Conservation (phyloP, 78 protist genomes). For the Capsaspora owczarzaki region DNA sequence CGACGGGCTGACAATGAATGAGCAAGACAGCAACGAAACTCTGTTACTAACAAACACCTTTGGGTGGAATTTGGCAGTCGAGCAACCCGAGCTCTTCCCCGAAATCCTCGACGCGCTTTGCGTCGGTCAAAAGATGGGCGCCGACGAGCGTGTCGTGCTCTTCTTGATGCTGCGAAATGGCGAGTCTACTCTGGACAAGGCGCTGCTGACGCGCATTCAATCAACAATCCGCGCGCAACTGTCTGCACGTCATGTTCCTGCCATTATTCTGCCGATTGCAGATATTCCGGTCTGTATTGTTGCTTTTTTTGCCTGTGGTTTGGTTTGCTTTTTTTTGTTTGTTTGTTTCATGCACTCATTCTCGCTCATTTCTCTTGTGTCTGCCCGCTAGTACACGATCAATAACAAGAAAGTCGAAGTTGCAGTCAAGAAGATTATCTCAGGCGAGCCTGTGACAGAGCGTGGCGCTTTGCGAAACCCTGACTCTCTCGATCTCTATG, state of each 20-base stretch:
- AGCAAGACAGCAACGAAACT: too few species aligned
- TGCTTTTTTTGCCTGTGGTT: neutral
- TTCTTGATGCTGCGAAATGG: slow-evolving; percentile 7
- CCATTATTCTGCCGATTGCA: slow-evolving; percentile 6
- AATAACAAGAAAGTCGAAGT: slow-evolving; percentile 52
- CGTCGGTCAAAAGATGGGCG: slow-evolving; percentile 27
- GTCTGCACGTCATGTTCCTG: slow-evolving; percentile 40
- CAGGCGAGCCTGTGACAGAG: neutral
- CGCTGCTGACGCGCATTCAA: neutral
- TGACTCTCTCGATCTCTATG: slow-evolving; percentile 1
- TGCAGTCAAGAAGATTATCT: slow-evolving; percentile 16
- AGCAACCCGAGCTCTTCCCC: neutral
- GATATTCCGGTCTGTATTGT: neutral
- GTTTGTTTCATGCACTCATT: neutral
- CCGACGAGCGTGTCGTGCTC: slow-evolving; percentile 37
- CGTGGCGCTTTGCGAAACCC: neutral
- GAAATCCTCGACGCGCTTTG: slow-evolving; percentile 21
- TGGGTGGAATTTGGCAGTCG: neutral
- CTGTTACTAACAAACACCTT: neutral
- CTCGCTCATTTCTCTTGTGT: neutral
- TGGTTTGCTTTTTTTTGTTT: neutral
- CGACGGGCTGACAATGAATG: too few species aligned
- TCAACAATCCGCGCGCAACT: slow-evolving; percentile 11
- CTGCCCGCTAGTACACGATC: slow-evolving; percentile 20
- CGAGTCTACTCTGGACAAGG: neutral